Percentiles rank a stretch among this genome's conserved stretches.
Conservation (phyloP, 202 grass and related monocot species). For the Zoysia matrella region DNA sequence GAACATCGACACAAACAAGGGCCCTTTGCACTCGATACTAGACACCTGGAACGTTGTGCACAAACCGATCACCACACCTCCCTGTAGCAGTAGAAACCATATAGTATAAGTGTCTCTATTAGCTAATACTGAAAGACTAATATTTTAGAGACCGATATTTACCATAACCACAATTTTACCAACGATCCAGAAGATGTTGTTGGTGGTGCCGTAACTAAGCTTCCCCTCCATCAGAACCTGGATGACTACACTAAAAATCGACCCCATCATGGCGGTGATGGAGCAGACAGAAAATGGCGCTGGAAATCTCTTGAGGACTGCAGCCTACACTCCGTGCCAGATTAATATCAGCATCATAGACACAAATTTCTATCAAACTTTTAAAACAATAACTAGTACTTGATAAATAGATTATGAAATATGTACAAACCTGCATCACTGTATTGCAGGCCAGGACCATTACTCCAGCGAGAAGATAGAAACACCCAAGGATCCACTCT, state of each 20-base stretch:
- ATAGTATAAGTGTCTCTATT: no score
- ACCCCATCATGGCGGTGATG: conserved; percentile 54
- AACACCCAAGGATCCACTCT: conserved; percentile 55
- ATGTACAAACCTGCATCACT: conserved; percentile 49
- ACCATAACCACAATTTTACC: conserved; percentile 58
- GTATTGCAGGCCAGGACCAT: conserved; percentile 52
- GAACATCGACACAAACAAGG: conserved; percentile 55
- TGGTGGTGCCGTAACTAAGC: conserved; percentile 30
- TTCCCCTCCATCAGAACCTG: conserved; percentile 58
- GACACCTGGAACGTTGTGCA: conserved; percentile 50
- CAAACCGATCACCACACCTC: conserved; percentile 32
- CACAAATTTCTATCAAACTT: not conserved
- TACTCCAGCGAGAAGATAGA: conserved; percentile 51
- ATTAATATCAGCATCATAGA: not conserved
- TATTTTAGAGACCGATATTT: not conserved
- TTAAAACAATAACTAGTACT: no score
- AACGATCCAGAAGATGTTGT: conserved; percentile 20
- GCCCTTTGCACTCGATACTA: conserved; percentile 49
- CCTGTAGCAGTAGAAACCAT: conserved; percentile 22
- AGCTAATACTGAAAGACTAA: not conserved
- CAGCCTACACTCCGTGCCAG: conserved; percentile 42
- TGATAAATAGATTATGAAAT: not conserved
- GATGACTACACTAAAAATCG: conserved; percentile 54
- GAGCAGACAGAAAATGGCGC: conserved; percentile 49
- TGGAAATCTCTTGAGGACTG: conserved; percentile 47